These are phyloP conservation scores for Venturia nashicola DNA, from an alignment of 2,329 filamentous ascomycete genomes.

Conservation along the genomic window DNA sequence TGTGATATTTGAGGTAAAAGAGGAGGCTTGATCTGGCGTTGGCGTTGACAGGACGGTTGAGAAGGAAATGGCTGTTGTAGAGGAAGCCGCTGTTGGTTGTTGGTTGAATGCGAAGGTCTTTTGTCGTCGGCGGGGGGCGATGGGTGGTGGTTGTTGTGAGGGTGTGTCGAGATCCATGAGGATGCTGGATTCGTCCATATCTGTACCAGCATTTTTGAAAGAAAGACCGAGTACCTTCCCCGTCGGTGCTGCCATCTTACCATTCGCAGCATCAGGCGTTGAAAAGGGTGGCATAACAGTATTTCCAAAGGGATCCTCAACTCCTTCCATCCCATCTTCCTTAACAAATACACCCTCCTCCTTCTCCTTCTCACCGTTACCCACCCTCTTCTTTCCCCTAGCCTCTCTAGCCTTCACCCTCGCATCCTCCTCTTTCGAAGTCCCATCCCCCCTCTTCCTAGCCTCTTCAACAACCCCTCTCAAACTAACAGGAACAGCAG, in stretches of 20 bases:
- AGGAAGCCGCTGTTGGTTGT: not conserved
- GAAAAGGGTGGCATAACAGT: not conserved
- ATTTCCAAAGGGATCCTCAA: not conserved
- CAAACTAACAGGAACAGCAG: constrained; percentile 36
- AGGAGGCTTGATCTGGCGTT: not conserved
- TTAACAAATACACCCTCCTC: constrained; percentile 16
- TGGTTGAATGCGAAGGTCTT: not conserved
- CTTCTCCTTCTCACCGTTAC: constrained; percentile 15
- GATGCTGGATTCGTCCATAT: constrained; percentile 3
- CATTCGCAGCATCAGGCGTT: not conserved
- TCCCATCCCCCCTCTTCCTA: constrained; percentile 20
- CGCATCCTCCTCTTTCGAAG: constrained; percentile 10
- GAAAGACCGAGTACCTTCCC: not conserved
- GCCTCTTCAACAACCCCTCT: constrained; percentile 37
- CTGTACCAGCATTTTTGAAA: not conserved
- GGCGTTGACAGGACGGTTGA: not conserved
- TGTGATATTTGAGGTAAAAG: not conserved
- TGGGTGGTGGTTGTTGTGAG: not conserved
- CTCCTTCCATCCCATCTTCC: constrained; percentile 13
- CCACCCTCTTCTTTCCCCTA: not conserved
- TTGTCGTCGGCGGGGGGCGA: not conserved
- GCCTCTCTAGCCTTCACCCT: constrained; percentile 9
- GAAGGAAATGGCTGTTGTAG: not conserved
- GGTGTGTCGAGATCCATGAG: constrained; percentile 5
- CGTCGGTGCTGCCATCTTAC: not conserved